Evolutionary conservation across 192 early-diverging fungal species (phyloP).

Genomic region (Thamnidium elegans): DNA sequence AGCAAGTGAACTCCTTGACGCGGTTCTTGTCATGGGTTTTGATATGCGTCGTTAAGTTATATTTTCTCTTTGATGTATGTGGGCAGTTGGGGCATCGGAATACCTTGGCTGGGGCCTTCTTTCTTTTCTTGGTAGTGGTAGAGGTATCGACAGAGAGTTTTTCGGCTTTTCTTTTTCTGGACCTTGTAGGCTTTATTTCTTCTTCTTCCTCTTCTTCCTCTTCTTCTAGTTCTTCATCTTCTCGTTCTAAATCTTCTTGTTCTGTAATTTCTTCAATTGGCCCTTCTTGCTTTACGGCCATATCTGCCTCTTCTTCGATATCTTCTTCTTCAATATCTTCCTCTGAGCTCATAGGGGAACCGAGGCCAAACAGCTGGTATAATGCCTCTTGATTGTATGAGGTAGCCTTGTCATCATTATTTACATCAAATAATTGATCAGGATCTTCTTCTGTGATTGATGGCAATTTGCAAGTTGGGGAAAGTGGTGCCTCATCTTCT

Average conservation of each 20-base stretch:
- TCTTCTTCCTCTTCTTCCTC: background rate
- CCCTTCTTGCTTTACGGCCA: background rate
- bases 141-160: too few species aligned
- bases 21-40: constrained; percentile 63
- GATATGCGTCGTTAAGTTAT: constrained; percentile 78
- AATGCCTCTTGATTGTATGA: too few species aligned
- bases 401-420: too few species aligned
- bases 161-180: background rate
- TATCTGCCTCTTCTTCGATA: background rate
- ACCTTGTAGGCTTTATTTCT: background rate
- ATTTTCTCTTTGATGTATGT: constrained; percentile 42
- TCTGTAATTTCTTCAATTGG: background rate
- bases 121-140: background rate
- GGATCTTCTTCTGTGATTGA: too few species aligned
- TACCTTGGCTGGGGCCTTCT: background rate
- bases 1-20: constrained; percentile 58
- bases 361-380: too few species aligned
- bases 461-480: too few species aligned
- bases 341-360: background rate
- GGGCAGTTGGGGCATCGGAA: background rate
- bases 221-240: background rate
- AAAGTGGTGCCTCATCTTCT: too few species aligned
- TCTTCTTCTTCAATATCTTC: background rate
- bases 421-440: too few species aligned
- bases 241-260: background rate